Conservation (phyloP, 129 eudicot species). For the Lonicera japonica region DNA sequence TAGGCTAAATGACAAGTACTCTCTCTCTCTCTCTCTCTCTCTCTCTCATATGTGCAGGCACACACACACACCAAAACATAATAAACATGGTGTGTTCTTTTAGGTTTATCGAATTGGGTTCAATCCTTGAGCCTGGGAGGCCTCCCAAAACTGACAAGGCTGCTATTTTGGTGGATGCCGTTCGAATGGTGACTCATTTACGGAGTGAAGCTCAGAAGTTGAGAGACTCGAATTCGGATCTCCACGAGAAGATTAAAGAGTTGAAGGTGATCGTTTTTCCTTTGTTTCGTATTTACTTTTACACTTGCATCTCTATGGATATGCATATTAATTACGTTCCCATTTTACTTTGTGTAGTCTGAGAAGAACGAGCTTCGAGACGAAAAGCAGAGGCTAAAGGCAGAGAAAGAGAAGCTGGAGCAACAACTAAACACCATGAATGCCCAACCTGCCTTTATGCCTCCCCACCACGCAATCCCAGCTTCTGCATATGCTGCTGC, state of each 20-base stretch:
- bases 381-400: conserved; percentile 83
- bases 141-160: conserved; percentile 75
- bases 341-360: conserved; percentile 22
- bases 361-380: conserved; percentile 87
- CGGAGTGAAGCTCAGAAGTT: conserved; percentile 71
- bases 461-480: conserved; percentile 62
- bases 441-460: conserved; percentile 54
- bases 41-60: neutral
- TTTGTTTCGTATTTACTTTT: neutral
- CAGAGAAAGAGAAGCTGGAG: conserved; percentile 76
- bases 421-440: conserved; percentile 51
- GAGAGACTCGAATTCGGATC: conserved; percentile 59
- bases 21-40: neutral
- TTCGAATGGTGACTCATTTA: conserved; percentile 67
- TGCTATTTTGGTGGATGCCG: conserved; percentile 79
- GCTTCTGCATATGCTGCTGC: conserved; percentile 59
- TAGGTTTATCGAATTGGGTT: conserved; percentile 80
- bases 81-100: conserved; percentile 6
- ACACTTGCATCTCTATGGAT: no score
- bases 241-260: conserved; percentile 78
- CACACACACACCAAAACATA: neutral
- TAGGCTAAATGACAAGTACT: conserved; percentile 73
- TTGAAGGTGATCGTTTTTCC: conserved; percentile 35
- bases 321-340: neutral
- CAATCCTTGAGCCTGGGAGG: conserved; percentile 79